phyloP scores from a whole-genome alignment of 2,329 filamentous ascomycete species.

The Colletotrichum sp. region DNA sequence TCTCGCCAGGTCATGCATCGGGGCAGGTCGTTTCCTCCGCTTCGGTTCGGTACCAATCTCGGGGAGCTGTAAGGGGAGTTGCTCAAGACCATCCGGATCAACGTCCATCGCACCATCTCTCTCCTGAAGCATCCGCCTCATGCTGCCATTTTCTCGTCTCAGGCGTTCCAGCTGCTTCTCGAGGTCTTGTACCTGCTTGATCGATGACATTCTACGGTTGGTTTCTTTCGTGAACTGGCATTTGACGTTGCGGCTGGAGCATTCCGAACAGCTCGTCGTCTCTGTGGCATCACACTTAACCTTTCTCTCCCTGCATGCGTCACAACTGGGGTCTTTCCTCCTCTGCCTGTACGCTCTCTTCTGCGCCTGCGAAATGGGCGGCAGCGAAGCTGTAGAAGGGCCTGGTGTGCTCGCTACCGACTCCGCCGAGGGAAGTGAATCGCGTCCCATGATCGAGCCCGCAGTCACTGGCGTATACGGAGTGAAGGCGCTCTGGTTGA shows the following conservation, averaged over 20 bases:
- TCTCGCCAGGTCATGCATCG: slow-evolving; percentile 72
- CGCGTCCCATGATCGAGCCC: slow-evolving; percentile 58
- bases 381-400: slow-evolving; percentile 41
- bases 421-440: slow-evolving; percentile 65
- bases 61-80: slow-evolving; percentile 63
- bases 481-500: slow-evolving; percentile 53
- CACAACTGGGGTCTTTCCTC: slow-evolving; percentile 95
- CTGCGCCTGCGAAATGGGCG: slow-evolving; percentile 64
- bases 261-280: slow-evolving; percentile 95
- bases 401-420: slow-evolving; percentile 62
- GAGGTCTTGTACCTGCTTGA: slow-evolving; percentile 97
- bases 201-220: slow-evolving; percentile 97
- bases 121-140: slow-evolving; percentile 69
- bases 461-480: slow-evolving; percentile 57
- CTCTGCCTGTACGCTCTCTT: slow-evolving; percentile 95
- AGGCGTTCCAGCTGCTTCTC: slow-evolving; percentile 88
- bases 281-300: slow-evolving; percentile 96
- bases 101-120: slow-evolving; percentile 55
- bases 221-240: slow-evolving; percentile 99
- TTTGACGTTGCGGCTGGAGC: slow-evolving; percentile 93
- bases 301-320: slow-evolving; percentile 89
- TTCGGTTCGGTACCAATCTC: slow-evolving; percentile 70
- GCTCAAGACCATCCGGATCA: slow-evolving; percentile 51
- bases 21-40: slow-evolving; percentile 64
- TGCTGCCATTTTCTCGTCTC: slow-evolving; percentile 78